Evolutionary conservation across 2,329 filamentous ascomycete genomes (phyloP), one percentile per base, ranked within the genome.

Genomic region (Davidsoniella neocaledoniae): DNA sequence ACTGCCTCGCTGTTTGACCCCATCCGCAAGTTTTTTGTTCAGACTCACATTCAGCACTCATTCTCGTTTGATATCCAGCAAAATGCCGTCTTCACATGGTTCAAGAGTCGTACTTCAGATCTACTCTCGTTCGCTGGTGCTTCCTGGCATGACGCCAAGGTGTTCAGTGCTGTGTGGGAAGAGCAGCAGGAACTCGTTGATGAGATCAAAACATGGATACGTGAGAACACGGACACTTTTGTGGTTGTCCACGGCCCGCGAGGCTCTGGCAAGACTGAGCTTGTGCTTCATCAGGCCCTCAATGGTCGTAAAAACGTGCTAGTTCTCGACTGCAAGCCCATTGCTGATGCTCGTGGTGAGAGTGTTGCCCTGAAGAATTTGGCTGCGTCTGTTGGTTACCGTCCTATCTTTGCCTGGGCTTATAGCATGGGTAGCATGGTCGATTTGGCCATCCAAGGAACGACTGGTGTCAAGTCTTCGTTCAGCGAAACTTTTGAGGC

Each of bases 351-450:
- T 1, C 78, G 84, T 49, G 88, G 91, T 4, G 91, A 98, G 60
- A 80, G 81, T 6, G 77, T 80, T 2, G 94, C 85, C 0, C 94
- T 98, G 58, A 77, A 77, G 53, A 79, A 82, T 39, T 79, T 91
- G 5, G 91, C 90, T 1, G 67, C 71, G 1, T 78, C 88, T 55
- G 88, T 96, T 45, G 90, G 91, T 7, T 96, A 95, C 61, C 74
- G 84, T 7, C 91, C 91, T 0, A 79, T 98, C 0, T 98, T 98
- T 62, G 93, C 86, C 0, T 96, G 88, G 85, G 83, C 93, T 66
- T 95, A 96, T 64, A 94, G 80, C 59, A 77, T 96, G 56, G 94
- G 85, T 64, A 94, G 87, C 61, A 77, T 95, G 66, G 72, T 94
- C 55, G 91, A 96, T 58, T 74, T 96, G 37, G 91, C 90, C 19